phyloP scores from a whole-genome alignment of 495 filamentous ascomycete species.

The Trichoderma asperelloides region DNA sequence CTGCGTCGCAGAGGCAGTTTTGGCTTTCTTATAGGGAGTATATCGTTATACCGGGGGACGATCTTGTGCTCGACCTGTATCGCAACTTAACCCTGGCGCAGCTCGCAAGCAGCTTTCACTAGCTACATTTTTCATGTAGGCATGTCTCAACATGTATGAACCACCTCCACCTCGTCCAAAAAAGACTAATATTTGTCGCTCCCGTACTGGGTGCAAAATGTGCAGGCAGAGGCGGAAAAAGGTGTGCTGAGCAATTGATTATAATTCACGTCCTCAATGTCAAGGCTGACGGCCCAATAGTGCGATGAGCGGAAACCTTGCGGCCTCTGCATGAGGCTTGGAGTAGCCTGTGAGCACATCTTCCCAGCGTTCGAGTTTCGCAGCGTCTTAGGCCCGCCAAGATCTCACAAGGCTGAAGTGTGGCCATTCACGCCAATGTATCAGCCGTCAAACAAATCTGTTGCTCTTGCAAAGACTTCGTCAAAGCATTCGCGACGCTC shows the following conservation, averaged over 20 bases:
- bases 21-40: background rate
- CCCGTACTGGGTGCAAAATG: background rate
- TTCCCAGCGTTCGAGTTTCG: background rate
- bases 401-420: background rate
- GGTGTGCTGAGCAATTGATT: background rate
- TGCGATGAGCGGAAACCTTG: background rate
- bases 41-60: background rate
- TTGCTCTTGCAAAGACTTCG: no score
- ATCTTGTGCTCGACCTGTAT: background rate
- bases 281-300: background rate
- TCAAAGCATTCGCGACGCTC: background rate
- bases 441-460: no score
- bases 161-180: slow-evolving; percentile 20
- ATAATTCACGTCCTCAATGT: background rate
- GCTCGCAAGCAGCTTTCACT: background rate
- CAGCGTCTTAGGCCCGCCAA: background rate
- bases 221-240: background rate
- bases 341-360: background rate
- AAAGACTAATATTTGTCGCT: slow-evolving; percentile 20
- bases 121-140: background rate
- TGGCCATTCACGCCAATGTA: background rate
- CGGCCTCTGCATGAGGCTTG: background rate
- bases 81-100: background rate
- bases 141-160: slow-evolving; percentile 18
- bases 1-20: no score